Percentiles rank a stretch among this genome's conserved stretches.
Conservation (phyloP, 2,329 filamentous ascomycete genomes). For the Sporothrix brasiliensis region DNA sequence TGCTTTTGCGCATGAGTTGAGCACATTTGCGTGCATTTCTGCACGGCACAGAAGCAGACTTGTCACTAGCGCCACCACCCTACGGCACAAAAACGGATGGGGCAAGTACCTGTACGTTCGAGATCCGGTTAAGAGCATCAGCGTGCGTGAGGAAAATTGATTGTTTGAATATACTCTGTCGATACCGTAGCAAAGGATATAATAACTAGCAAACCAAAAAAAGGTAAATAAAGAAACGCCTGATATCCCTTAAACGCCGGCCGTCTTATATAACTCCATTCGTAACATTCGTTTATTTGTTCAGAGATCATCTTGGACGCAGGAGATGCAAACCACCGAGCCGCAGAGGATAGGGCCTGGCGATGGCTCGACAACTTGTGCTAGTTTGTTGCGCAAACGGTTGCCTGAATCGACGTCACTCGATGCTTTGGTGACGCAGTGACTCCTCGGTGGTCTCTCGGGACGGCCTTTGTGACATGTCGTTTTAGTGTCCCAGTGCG, state of each 20-base stretch:
- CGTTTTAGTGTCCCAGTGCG: not conserved
- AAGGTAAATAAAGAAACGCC: conserved; percentile 17
- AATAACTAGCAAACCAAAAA: not conserved
- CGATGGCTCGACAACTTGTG: not conserved
- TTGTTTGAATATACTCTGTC: not conserved
- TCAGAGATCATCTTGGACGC: not conserved
- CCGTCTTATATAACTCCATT: conserved; percentile 10
- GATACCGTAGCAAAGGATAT: not conserved
- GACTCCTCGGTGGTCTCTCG: not conserved
- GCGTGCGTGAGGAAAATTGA: not conserved
- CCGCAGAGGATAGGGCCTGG: not conserved
- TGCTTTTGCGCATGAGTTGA: conserved; percentile 26
- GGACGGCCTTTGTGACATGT: not conserved
- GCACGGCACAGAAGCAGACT: conserved; percentile 22
- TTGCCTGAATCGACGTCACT: not conserved
- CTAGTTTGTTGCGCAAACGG: not conserved
- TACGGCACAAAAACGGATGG: not conserved
- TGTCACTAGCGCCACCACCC: conserved; percentile 30
- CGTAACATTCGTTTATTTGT: conserved; percentile 15
- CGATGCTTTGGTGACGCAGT: not conserved
- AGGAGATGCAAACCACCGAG: not conserved
- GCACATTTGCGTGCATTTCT: conserved; percentile 38
- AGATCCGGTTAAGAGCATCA: not conserved
- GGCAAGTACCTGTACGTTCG: conserved; percentile 7
- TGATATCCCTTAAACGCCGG: conserved; percentile 7